These are phyloP conservation scores for Zygotorulaspora chibaensis DNA, from an alignment of 805 yeast genomes.

Conservation along the genomic window DNA sequence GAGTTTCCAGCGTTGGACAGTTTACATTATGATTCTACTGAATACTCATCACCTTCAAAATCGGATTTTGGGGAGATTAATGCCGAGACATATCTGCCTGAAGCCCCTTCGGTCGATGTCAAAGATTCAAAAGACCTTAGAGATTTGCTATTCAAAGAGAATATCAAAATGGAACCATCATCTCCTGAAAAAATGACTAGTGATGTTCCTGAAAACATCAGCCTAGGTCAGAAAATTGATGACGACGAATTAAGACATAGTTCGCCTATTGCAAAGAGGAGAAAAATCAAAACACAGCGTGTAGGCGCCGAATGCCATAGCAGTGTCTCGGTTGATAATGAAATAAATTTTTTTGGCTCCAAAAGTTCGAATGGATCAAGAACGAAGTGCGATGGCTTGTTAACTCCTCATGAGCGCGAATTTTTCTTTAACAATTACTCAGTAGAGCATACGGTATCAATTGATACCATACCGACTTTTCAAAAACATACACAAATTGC, in stretches of 20 bases:
- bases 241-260: conserved; percentile 8
- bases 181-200: conserved; percentile 7
- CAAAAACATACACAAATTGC: conserved; percentile 6
- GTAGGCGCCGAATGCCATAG: not conserved
- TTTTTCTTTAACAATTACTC: conserved; percentile 24
- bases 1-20: conserved; percentile 12
- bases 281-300: not conserved
- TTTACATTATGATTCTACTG: conserved; percentile 16
- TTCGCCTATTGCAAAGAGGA: conserved; percentile 3
- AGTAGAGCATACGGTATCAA: conserved; percentile 20
- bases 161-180: no score
- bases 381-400: conserved; percentile 11
- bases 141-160: not conserved
- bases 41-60: conserved; percentile 11
- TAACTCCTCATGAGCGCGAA: conserved; percentile 20
- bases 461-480: conserved; percentile 26
- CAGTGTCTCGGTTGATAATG: not conserved
- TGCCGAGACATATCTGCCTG: not conserved
- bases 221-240: conserved; percentile 13
- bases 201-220: conserved; percentile 4
- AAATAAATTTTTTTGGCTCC: not conserved
- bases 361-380: not conserved
- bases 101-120: no score
- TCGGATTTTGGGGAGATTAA: conserved; percentile 6
- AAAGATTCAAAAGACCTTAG: not conserved